These are phyloP conservation scores for Tuber borchii DNA, from an alignment of 495 filamentous ascomycete species.

Conservation along the genomic window DNA sequence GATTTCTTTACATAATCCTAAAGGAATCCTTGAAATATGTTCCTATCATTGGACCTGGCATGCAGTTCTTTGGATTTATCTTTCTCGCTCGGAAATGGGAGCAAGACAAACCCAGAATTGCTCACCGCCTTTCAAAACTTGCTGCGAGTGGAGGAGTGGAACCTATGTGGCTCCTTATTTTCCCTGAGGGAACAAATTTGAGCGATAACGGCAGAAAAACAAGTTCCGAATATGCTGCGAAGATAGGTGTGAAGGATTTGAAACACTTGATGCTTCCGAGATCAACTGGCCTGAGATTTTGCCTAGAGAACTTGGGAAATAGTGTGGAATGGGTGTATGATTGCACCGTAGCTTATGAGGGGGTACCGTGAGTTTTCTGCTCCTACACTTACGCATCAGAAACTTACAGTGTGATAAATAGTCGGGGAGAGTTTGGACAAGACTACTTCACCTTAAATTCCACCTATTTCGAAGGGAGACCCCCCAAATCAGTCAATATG, in stretches of 20 bases:
- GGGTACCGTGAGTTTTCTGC: conserved; percentile 56
- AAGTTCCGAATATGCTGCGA: conserved; percentile 63
- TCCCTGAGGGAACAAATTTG: conserved; percentile 77
- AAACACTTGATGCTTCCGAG: conserved; percentile 65
- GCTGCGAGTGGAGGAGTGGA: conserved; percentile 55
- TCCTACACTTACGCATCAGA: neutral
- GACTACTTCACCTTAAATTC: conserved; percentile 65
- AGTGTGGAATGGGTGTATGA: conserved; percentile 78
- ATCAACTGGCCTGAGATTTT: conserved; percentile 69
- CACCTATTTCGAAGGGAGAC: conserved; percentile 68
- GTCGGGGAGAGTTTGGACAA: conserved; percentile 65
- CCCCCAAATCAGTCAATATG: conserved; percentile 78
- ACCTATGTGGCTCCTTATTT: conserved; percentile 82
- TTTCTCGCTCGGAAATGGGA: conserved; percentile 79
- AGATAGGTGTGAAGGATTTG: conserved; percentile 59
- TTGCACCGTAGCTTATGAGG: conserved; percentile 79
- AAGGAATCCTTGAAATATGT: conserved; percentile 76
- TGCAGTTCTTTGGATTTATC: conserved; percentile 77
- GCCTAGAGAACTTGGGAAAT: conserved; percentile 61
- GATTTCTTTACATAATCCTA: conserved; percentile 77
- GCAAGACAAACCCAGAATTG: conserved; percentile 64
- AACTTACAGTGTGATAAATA: conserved; percentile 39
- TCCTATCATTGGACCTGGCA: conserved; percentile 64
- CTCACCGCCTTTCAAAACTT: conserved; percentile 62
- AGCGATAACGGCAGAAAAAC: conserved; percentile 57